Conservation (phyloP, 108 stramenopile species). For the Skeletonema tropicum region DNA sequence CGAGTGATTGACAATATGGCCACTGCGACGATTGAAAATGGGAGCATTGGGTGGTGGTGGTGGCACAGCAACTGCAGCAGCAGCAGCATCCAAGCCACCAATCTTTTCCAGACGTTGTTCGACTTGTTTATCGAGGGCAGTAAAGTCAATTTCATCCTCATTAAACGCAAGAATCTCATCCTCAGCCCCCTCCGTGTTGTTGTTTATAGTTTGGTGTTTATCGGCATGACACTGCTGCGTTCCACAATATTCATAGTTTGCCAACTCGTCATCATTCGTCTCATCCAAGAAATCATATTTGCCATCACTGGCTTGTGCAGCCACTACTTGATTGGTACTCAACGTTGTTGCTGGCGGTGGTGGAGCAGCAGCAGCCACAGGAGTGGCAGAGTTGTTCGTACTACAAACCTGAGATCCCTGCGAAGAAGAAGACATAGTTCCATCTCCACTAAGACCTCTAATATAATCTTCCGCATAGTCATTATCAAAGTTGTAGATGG, state of each 20-base stretch:
- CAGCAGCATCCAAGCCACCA: not conserved
- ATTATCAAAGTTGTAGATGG: slow-evolving; percentile 4
- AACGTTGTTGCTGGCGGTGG: not conserved
- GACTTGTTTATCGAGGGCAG: slow-evolving; percentile 49
- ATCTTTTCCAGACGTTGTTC: slow-evolving; percentile 27
- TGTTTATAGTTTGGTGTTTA: not conserved
- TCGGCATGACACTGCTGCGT: not conserved
- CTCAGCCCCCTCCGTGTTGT: slow-evolving; percentile 11
- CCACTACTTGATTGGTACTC: not conserved
- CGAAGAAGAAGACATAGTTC: not conserved
- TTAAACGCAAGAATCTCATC: slow-evolving; percentile 50
- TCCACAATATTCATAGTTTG: not conserved
- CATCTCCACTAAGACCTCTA: not conserved
- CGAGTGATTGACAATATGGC: slow-evolving; percentile 13
- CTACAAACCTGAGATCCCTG: not conserved
- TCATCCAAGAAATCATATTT: not conserved
- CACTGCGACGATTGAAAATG: slow-evolving; percentile 33
- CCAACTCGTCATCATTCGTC: not conserved
- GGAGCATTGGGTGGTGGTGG: slow-evolving; percentile 15
- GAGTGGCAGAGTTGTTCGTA: not conserved
- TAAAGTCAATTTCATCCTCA: slow-evolving; percentile 67
- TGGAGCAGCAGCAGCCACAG: not conserved
- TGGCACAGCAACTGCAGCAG: slow-evolving; percentile 13
- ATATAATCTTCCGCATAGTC: not conserved
- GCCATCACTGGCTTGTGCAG: not conserved